phyloP scores from a whole-genome alignment of 1,284 basidiomycete genomes.

The Wallemia mellicola region DNA sequence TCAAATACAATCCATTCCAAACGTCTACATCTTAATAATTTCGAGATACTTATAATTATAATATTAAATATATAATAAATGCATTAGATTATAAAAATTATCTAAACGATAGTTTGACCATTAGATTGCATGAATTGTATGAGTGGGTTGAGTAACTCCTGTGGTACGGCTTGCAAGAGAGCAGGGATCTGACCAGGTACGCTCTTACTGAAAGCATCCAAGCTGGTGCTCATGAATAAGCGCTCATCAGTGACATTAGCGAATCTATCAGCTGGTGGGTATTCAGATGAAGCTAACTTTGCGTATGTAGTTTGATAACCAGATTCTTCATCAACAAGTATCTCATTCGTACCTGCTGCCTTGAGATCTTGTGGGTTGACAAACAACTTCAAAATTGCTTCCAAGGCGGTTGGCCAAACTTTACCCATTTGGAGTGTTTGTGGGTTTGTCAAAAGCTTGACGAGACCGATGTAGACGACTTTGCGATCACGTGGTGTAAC shows the following conservation, averaged over 20 bases:
- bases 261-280: slow-evolving; percentile 16
- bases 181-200: slow-evolving; percentile 14
- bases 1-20: slow-evolving; percentile 15
- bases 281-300: slow-evolving; percentile 45
- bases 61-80: background rate
- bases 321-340: slow-evolving; percentile 61
- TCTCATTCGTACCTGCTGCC: slow-evolving; percentile 22
- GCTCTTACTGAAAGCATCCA: slow-evolving; percentile 11
- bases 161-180: slow-evolving; percentile 13
- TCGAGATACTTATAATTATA: slow-evolving; percentile 8
- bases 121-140: slow-evolving; percentile 14
- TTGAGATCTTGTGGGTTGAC: slow-evolving; percentile 36
- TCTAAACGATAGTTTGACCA: background rate
- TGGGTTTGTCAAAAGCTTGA: slow-evolving; percentile 47
- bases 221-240: slow-evolving; percentile 14
- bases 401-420: slow-evolving; percentile 40
- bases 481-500: slow-evolving; percentile 55
- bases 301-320: slow-evolving; percentile 87
- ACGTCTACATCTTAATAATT: slow-evolving; percentile 13
- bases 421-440: slow-evolving; percentile 29
- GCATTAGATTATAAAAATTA: background rate
- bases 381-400: slow-evolving; percentile 47
- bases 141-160: slow-evolving; percentile 12
- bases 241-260: slow-evolving; percentile 17
- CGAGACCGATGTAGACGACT: slow-evolving; percentile 52